Percentiles rank a stretch among this genome's conserved stretches.
These are phyloP conservation scores for Taiwanofungus camphoratus DNA, from an alignment of 1,284 basidiomycete species.

Conservation along the genomic window DNA sequence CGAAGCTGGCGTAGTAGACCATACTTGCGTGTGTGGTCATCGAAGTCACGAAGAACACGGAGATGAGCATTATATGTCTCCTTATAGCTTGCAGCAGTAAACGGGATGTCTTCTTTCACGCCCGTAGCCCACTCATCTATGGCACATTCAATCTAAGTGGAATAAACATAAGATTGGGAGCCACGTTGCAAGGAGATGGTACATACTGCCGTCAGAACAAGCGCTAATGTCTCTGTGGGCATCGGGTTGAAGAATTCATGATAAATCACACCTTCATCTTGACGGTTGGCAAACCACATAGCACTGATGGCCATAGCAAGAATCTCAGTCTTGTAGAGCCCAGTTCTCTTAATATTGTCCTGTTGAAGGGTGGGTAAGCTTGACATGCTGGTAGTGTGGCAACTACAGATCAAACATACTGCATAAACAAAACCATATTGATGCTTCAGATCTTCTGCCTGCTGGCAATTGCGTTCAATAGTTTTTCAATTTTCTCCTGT, in stretches of 20 bases:
- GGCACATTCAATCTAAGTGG: not conserved
- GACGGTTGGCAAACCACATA: not conserved
- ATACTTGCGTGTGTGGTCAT: not conserved
- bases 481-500: not conserved
- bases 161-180: not conserved
- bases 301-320: not conserved
- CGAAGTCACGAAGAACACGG: not conserved
- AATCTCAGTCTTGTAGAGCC: not conserved
- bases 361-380: not conserved
- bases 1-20: not conserved
- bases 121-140: not conserved
- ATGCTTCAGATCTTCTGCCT: not conserved
- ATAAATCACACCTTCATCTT: not conserved
- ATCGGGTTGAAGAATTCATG: not conserved
- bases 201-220: not conserved
- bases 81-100: not conserved
- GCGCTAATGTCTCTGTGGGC: not conserved
- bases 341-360: not conserved
- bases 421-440: not conserved
- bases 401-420: not conserved
- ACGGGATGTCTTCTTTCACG: not conserved
- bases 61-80: not conserved
- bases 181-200: not conserved
- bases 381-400: not conserved
- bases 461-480: not conserved